Evolutionary conservation across 257 asterid genomes (phyloP), one percentile per base, ranked within the genome.

Genomic region (Ocimum tenuiflorum): DNA sequence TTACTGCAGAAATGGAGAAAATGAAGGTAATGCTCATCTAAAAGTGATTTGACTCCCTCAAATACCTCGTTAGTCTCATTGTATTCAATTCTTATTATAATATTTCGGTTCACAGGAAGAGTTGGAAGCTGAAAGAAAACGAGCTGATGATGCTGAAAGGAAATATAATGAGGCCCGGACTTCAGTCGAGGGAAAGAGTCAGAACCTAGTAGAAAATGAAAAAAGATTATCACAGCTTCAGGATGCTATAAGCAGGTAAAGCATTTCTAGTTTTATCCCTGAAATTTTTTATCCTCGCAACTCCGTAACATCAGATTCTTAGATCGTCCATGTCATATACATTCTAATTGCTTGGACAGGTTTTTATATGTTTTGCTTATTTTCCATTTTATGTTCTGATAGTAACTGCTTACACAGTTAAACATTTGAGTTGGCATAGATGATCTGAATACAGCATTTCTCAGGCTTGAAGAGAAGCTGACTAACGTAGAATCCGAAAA

Each of bases 401-500:
- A 7, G 24, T 15, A 33, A 18, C 31, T 29, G 23, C 51, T 50
- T 59, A 43, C 35, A 68, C 61, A 8, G 48, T 41, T 20, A 41
- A 46, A 39, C 24, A 31, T 72, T 65, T 27, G 19, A 45, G 19
- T 20, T 60, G 24, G 52, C 65, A 46, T 74, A 52, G 58, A 69
- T 77, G 49, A 75, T 70, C 58, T 60, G 29, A 65, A 49, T 42
- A 67, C 79, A 46, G 65, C 75, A 63, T 75, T 68, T 52, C 80
- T 77, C 76, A 89, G 99, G 94, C 81, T 79, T 63, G 97, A 94
- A 75, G 97, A 94, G 87, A 90, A 94, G 88, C 76, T 82, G 75
- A 78, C 88, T 69, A 90, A 94, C 75, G 50, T 88, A 78, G 99
- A 94, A 80, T 88, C 96, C 4, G 99, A 94, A 81, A 94, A 94